A percentile compares a stretch with the other conserved stretches of the same genome.
Conservation (phyloP, 352 stramenopile species). For the Pythium utonaiense region DNA sequence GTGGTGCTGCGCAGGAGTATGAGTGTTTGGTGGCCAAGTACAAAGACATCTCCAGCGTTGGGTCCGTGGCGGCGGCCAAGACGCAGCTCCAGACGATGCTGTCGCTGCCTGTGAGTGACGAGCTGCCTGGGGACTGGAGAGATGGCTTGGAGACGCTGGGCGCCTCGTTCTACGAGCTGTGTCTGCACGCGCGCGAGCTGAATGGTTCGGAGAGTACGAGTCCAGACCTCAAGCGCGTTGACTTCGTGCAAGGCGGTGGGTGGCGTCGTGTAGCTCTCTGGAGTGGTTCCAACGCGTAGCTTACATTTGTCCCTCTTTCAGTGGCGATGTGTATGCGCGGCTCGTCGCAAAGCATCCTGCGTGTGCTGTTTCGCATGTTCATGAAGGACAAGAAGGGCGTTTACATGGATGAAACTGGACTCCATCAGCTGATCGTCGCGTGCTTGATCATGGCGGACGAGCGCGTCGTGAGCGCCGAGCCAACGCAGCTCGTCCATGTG, state of each 20-base stretch:
- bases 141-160: slow-evolving; percentile 29
- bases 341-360: slow-evolving; percentile 56
- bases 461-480: slow-evolving; percentile 23
- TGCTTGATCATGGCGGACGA: slow-evolving; percentile 56
- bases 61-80: slow-evolving; percentile 21
- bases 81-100: slow-evolving; percentile 50
- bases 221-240: slow-evolving; percentile 28
- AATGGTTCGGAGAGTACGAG: slow-evolving; percentile 16
- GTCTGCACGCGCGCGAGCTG: slow-evolving; percentile 31
- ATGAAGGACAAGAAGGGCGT: slow-evolving; percentile 23
- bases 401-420: slow-evolving; percentile 34
- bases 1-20: slow-evolving; percentile 46
- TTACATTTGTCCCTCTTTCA: slow-evolving; percentile 16
- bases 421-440: slow-evolving; percentile 45
- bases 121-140: slow-evolving; percentile 28
- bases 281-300: background rate
- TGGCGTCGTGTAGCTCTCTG: background rate
- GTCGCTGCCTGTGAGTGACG: slow-evolving; percentile 30
- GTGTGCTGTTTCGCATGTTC: slow-evolving; percentile 59
- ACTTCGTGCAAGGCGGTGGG: slow-evolving; percentile 69
- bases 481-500: slow-evolving; percentile 25
- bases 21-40: slow-evolving; percentile 53
- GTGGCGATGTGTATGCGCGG: slow-evolving; percentile 61
- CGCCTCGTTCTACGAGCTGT: slow-evolving; percentile 49
- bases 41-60: slow-evolving; percentile 25